Evolutionary conservation across 2,329 filamentous ascomycete genomes (phyloP).

Genomic region (Colletotrichum incanum): DNA sequence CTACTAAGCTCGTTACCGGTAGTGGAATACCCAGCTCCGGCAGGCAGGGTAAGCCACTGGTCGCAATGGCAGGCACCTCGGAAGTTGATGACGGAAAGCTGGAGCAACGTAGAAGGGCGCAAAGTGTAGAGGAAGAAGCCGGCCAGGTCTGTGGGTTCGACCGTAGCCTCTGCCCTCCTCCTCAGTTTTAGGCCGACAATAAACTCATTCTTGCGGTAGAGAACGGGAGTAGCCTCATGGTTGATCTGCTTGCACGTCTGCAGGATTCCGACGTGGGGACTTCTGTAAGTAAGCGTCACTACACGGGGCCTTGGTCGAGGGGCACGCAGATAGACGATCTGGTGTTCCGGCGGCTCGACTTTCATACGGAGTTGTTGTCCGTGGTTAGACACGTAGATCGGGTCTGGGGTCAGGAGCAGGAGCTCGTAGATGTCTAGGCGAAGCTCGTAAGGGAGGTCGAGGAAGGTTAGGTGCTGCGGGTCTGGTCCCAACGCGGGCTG

Average conservation of each 20-base stretch:
- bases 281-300: slow-evolving; percentile 20
- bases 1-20: slow-evolving; percentile 5
- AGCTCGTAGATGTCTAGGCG: slow-evolving; percentile 50
- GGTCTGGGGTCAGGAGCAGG: slow-evolving; percentile 44
- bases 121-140: slow-evolving; percentile 46
- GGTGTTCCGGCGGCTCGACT: slow-evolving; percentile 35
- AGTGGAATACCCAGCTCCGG: not conserved
- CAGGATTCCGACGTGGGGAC: slow-evolving; percentile 49
- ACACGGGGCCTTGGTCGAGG: slow-evolving; percentile 33
- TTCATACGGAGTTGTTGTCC: slow-evolving; percentile 38
- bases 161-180: slow-evolving; percentile 39
- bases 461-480: slow-evolving; percentile 34
- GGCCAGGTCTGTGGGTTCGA: slow-evolving; percentile 8
- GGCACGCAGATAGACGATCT: slow-evolving; percentile 27
- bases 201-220: slow-evolving; percentile 52
- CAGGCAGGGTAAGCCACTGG: slow-evolving; percentile 22
- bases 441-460: slow-evolving; percentile 50
- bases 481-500: not conserved
- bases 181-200: slow-evolving; percentile 41
- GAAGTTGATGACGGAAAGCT: slow-evolving; percentile 43
- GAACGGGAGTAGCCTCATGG: slow-evolving; percentile 49
- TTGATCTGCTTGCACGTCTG: slow-evolving; percentile 51
- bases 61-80: slow-evolving; percentile 44
- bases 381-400: slow-evolving; percentile 39
- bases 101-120: slow-evolving; percentile 44